Base-by-base conservation (phyloP, 768 basidiomycete species). In the Boletus sp. region DNA sequence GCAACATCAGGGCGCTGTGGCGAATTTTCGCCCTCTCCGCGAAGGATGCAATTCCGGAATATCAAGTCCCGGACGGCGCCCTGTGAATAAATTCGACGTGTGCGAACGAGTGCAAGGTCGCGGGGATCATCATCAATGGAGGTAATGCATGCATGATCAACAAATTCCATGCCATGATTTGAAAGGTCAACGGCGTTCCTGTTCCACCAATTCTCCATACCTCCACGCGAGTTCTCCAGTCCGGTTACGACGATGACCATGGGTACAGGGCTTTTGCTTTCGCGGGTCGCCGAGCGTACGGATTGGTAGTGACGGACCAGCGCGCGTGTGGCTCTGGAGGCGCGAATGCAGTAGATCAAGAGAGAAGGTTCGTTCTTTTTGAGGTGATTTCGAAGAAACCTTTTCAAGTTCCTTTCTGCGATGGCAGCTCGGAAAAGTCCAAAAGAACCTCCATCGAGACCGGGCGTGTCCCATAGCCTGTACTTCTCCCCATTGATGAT, bases 311-410 rank as follows among this genome's bases (percentile, higher is more conserved):
- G 79, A 37, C 70, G 68, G n/a, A 71, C 62, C 39, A 72, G 59
- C 8, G 71, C 65, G n/a, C 73, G 75, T 32, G 66, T 75, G 54
- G 77, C 71, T 51, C 78, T 67, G 8, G 78, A 73, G 5, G 64
- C 76, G 20, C 75, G 74, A 61, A 77, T 70, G 56, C 71, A 72
- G 59, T 73, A 79, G 6, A 80, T 62, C 20, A 80, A 72, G 44
- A 80, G 76, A 58, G 66, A 67, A 6, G 76, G 61, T 6, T 77
- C 76, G 14, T 64, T 66, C 53, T 58, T 59, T 55, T 59, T 60
- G 71, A 79, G 47, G 9, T 75, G 63, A 5, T 58, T 69, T 40
- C 63, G 63, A 42, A 81, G 54, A 12, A 77, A 65, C 47, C 17
- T 52, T 50, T 70, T 75, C 61, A 76, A 54, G 28, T 60, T 61